Conservation (phyloP, 129 eudicot species). For the Cynara cardunculus region DNA sequence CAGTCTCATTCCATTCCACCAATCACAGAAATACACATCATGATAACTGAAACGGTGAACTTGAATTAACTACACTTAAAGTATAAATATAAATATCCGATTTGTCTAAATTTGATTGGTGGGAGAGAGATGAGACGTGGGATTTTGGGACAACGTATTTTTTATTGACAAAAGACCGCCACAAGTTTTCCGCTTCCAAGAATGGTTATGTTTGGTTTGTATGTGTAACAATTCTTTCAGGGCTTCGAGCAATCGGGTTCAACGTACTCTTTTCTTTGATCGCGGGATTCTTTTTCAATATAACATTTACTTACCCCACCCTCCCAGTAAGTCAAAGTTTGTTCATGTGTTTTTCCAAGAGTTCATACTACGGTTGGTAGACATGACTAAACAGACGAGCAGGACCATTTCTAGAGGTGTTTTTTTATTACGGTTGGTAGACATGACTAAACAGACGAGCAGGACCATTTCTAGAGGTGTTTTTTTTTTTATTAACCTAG, state of each 20-base stretch:
- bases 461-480: no score
- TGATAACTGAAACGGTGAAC: not conserved
- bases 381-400: not conserved
- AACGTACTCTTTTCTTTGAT: conserved; percentile 32
- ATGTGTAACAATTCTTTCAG: not conserved
- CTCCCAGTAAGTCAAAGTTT: conserved; percentile 50
- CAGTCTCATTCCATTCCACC: not conserved
- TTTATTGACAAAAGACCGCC: no score
- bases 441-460: not conserved
- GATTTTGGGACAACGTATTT: no score
- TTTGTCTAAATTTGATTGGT: not conserved
- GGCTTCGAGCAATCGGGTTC: conserved; percentile 46
- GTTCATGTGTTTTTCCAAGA: not conserved
- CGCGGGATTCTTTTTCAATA: conserved; percentile 37
- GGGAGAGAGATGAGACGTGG: not conserved
- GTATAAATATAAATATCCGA: no score
- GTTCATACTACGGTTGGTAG: not conserved
- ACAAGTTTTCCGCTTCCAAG: no score
- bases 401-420: no score
- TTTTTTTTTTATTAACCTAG: no score
- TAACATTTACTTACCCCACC: conserved; percentile 43
- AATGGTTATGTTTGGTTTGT: not conserved
- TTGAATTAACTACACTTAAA: no score
- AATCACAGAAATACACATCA: not conserved
- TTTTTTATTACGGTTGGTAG: not conserved